These are phyloP conservation scores for Ceratocystis huliohia DNA, from an alignment of 2,329 filamentous ascomycete species.

Conservation along the genomic window DNA sequence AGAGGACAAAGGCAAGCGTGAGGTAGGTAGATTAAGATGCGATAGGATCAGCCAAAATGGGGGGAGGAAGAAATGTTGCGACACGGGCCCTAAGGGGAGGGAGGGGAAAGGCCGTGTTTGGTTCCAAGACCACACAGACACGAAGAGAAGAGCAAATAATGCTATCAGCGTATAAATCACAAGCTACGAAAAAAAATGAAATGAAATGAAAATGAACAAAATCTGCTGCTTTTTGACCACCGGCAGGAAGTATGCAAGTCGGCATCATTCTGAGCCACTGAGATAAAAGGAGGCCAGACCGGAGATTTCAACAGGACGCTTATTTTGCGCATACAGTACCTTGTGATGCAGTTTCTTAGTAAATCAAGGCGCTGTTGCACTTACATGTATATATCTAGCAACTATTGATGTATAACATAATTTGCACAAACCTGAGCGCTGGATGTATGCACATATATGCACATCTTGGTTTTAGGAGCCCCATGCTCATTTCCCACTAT, in stretches of 20 bases:
- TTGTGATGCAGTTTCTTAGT: too few species aligned
- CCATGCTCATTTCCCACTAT: conserved; percentile 9
- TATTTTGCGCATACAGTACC: too few species aligned
- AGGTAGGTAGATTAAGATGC: neutral
- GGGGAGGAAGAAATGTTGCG: neutral
- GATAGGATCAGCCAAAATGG: neutral
- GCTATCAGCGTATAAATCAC: neutral
- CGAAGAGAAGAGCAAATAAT: neutral
- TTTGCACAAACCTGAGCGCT: neutral
- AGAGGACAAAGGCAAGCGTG: neutral
- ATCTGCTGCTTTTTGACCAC: too few species aligned
- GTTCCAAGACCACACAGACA: neutral
- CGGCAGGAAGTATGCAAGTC: too few species aligned
- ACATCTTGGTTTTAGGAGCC: neutral
- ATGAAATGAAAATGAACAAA: too few species aligned
- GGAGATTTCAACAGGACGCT: too few species aligned
- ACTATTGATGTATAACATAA: too few species aligned
- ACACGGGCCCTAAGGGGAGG: neutral
- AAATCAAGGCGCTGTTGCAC: neutral
- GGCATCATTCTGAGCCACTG: too few species aligned
- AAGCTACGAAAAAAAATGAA: too few species aligned
- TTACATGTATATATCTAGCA: too few species aligned
- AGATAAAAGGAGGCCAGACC: too few species aligned
- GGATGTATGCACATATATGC: neutral
- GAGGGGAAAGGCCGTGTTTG: neutral